Base-by-base conservation (phyloP, 2,329 filamentous ascomycete genomes). In the Talaromyces atroroseus region DNA sequence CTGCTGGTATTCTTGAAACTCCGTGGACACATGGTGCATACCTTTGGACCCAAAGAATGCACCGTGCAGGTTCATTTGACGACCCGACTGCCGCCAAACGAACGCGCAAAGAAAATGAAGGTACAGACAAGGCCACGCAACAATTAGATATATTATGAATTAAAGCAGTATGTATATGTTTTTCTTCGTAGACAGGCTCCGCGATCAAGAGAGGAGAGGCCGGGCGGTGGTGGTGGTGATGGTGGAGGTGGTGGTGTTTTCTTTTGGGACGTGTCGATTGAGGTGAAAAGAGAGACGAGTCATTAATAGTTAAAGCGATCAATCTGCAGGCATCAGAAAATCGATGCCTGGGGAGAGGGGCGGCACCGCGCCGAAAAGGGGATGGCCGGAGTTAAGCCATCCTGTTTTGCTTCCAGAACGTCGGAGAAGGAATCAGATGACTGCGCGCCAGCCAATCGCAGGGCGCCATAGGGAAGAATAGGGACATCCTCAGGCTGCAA, bases 1-100 rank as follows among this genome's bases (percentile, higher is more conserved):
- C 62, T 61, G 60, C 51, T 51, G 46, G 49, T 49, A 48, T 49
- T n/a, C 20, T 50, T 24, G 2, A 20, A 24, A 7, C 3, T 21
- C 18, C 5, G 2, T 11, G 26, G 8, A 32, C 29, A 32, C 2
- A 5, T 14, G 49, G 47, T 32, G 76, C 83, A 77, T 82, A 90
- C 87, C 79, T 79, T 79, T 74, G 81, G 80, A 79, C 78, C 82
- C 76, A 78, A 76, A 71, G 72, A 79, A 77, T 71, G 76, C 77
- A 77, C 76, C 78, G 79, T 92, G 90, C 92, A 96, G 90, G 90
- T 94, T 96, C 92, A 96, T 96, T 90, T 92, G 90, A 95, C 90
- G 92, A 90, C 87, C 73, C 63, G 46, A 65, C 60, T 71, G 86
- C 86, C 89, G 89, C 81, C 90, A 94, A 95, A 87, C 20, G 47